Conservation (phyloP, 495 filamentous ascomycete genomes). For the Entonaema liquescens region DNA sequence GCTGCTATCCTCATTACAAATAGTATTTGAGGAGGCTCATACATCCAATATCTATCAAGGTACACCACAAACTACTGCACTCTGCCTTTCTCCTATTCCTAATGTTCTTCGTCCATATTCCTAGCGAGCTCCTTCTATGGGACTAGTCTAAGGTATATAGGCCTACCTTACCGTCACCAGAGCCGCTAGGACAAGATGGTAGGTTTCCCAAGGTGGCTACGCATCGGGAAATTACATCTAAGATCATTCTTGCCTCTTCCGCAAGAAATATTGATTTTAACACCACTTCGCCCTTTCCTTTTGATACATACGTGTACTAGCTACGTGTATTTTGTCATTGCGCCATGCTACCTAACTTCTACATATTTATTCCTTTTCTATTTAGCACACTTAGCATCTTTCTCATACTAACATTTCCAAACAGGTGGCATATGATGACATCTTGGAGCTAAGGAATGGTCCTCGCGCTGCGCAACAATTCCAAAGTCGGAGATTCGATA, state of each 20-base stretch:
- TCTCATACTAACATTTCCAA: conserved; percentile 21
- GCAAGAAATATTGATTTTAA: not conserved
- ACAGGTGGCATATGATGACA: conserved; percentile 29
- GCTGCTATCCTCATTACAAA: not conserved
- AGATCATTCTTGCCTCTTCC: not conserved
- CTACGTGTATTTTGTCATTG: too few species aligned
- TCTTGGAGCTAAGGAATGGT: conserved; percentile 23
- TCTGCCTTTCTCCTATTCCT: not conserved
- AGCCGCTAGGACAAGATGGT: not conserved
- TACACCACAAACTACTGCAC: not conserved
- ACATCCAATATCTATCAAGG: not conserved
- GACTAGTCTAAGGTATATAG: not conserved
- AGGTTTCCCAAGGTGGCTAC: not conserved
- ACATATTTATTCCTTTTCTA: too few species aligned
- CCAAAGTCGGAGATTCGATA: not conserved
- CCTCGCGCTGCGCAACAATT: conserved; percentile 11
- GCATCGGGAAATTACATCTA: not conserved
- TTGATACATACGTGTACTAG: not conserved
- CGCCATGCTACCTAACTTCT: too few species aligned
- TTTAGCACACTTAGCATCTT: not conserved
- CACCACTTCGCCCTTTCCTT: not conserved
- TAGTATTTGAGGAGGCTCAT: not conserved
- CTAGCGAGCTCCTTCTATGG: not conserved
- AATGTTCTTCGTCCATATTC: not conserved
- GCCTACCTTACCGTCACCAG: not conserved